These are phyloP conservation scores for Physcomitrium patens DNA, from an alignment of 225 moss, liverwort and hornwort species.

Conservation along the genomic window DNA sequence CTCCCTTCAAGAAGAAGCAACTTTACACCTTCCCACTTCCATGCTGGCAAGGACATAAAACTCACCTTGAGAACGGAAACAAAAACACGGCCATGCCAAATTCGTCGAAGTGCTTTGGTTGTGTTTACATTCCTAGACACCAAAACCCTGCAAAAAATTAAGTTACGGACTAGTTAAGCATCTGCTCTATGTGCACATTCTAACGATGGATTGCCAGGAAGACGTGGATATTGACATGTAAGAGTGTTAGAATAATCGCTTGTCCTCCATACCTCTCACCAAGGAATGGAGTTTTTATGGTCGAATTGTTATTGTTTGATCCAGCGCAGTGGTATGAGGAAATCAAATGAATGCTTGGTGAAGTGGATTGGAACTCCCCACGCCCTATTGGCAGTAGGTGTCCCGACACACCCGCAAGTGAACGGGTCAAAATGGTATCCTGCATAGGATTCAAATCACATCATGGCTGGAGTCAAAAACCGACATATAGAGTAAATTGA, in stretches of 20 bases:
- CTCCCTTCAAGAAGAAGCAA: not conserved
- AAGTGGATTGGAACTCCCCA: not conserved
- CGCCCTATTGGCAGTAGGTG: slow-evolving; percentile 11
- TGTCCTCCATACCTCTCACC: slow-evolving; percentile 27
- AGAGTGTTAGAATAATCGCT: not conserved
- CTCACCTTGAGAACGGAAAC: slow-evolving; percentile 51
- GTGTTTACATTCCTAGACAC: slow-evolving; percentile 29
- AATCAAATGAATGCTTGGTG: slow-evolving; percentile 16
- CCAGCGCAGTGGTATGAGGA: slow-evolving; percentile 23
- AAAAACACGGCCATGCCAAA: slow-evolving; percentile 31
- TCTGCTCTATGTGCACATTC: not conserved
- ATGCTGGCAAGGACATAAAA: not conserved
- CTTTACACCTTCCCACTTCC: not conserved
- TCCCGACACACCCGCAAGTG: slow-evolving; percentile 24
- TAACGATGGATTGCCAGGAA: slow-evolving; percentile 1
- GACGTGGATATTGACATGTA: not conserved
- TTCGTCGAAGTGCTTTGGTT: slow-evolving; percentile 24
- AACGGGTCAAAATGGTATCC: slow-evolving; percentile 26
- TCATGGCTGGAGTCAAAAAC: not conserved
- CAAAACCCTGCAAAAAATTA: slow-evolving; percentile 29
- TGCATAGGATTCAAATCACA: not conserved
- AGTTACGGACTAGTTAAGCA: slow-evolving; percentile 18
- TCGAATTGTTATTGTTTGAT: slow-evolving; percentile 14
- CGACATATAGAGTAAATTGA: not conserved
- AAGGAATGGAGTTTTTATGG: slow-evolving; percentile 18